phyloP scores from a whole-genome alignment of 225 moss, liverwort and hornwort genomes.

The Thuidium tamariscinum region DNA sequence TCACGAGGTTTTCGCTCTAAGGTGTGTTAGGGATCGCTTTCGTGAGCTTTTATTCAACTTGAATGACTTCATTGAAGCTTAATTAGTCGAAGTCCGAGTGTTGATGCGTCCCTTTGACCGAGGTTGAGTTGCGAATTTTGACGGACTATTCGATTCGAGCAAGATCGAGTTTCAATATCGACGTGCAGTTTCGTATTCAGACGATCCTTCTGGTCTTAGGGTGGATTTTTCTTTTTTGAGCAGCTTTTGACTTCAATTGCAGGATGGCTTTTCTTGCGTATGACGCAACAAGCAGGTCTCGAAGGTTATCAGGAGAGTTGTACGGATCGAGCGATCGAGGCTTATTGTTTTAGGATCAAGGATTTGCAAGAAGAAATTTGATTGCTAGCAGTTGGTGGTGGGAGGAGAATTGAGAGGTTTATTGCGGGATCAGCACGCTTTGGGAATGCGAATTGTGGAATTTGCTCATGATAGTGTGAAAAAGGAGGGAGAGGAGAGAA shows the following conservation, averaged over 20 bases:
- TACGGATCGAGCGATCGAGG: not conserved
- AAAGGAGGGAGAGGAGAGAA: not conserved
- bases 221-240: not conserved
- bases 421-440: not conserved
- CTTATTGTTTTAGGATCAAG: not conserved
- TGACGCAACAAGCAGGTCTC: not conserved
- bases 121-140: not conserved
- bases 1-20: not conserved
- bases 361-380: not conserved
- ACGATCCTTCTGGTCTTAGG: not conserved
- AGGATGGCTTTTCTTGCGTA: not conserved
- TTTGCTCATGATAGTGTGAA: not conserved
- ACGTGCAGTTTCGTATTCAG: not conserved
- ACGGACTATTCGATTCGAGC: not conserved
- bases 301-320: not conserved
- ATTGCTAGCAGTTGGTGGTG: not conserved
- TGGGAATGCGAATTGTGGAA: not conserved
- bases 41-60: not conserved
- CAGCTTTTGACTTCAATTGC: not conserved
- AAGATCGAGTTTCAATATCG: not conserved
- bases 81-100: not conserved
- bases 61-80: not conserved
- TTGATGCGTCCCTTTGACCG: not conserved
- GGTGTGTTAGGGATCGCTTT: not conserved
- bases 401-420: not conserved